Conservation (phyloP, 2,329 filamentous ascomycete genomes). For the Diaporthe amygdali region DNA sequence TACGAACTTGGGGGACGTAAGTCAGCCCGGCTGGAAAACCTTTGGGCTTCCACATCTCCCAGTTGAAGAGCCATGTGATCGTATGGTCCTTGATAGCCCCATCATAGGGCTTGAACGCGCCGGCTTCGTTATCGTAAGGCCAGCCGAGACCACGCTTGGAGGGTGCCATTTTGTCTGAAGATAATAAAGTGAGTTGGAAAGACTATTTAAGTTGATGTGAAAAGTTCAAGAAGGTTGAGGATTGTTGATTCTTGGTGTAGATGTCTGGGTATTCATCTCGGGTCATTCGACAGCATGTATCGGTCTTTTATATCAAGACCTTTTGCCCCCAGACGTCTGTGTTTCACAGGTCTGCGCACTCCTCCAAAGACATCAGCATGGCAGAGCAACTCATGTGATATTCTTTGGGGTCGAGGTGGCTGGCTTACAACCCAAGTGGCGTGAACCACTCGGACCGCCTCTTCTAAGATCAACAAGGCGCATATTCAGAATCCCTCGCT, state of each 20-base stretch:
- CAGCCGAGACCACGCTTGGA: constrained; percentile 22
- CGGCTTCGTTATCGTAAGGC: constrained; percentile 12
- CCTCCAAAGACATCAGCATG: background rate
- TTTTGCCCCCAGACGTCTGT: background rate
- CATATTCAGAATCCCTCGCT: background rate
- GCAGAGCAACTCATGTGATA: background rate
- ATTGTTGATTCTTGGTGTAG: background rate
- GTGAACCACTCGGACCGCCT: background rate
- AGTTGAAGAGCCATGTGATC: constrained; percentile 21
- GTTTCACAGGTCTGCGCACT: background rate
- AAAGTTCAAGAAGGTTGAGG: background rate
- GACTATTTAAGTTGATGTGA: background rate
- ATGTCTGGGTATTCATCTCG: background rate
- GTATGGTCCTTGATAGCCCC: background rate
- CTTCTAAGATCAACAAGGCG: background rate
- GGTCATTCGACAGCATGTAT: background rate
- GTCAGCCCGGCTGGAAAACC: constrained; percentile 10
- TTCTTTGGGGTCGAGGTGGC: background rate
- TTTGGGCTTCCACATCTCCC: constrained; percentile 22
- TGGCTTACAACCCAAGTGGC: background rate
- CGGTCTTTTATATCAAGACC: background rate
- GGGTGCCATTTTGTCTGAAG: background rate
- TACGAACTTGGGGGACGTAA: constrained; percentile 19
- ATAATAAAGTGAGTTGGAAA: background rate
- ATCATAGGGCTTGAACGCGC: constrained; percentile 7